These are phyloP conservation scores for Apiotrichum laibachii DNA, from an alignment of 1,284 basidiomycete species.

Conservation along the genomic window DNA sequence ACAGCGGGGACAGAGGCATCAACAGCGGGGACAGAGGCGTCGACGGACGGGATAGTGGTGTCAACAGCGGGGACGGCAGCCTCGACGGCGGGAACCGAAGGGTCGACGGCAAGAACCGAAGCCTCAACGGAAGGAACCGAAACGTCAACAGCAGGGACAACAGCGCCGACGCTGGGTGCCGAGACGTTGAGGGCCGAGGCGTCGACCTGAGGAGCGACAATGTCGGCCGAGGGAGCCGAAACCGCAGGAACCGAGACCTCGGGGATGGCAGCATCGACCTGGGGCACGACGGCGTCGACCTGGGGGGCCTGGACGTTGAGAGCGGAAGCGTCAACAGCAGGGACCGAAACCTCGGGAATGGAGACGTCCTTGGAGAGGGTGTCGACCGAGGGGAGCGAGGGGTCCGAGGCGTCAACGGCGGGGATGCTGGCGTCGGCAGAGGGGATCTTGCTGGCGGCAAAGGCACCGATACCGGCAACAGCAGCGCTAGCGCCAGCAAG, in stretches of 20 bases:
- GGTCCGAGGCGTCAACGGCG: neutral
- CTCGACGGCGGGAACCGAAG: neutral
- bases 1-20: neutral
- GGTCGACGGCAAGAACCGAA: neutral
- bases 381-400: neutral
- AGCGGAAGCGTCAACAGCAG: neutral
- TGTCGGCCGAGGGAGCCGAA: neutral
- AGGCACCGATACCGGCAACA: neutral
- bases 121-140: neutral
- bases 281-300: neutral
- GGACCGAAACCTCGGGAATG: neutral
- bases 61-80: neutral
- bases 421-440: neutral
- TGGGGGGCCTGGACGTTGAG: neutral
- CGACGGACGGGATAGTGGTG: neutral
- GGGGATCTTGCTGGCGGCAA: neutral
- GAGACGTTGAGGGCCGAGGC: neutral
- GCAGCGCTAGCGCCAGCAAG: neutral
- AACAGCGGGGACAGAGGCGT: neutral
- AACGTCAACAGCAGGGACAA: neutral
- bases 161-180: slow-evolving; percentile 2
- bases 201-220: neutral
- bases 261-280: neutral
- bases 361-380: neutral
- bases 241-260: neutral